Evolutionary conservation across 164 flowering plant species (phyloP), one percentile per base, ranked within the genome.

Genomic region (Nymphaea thermarum): DNA sequence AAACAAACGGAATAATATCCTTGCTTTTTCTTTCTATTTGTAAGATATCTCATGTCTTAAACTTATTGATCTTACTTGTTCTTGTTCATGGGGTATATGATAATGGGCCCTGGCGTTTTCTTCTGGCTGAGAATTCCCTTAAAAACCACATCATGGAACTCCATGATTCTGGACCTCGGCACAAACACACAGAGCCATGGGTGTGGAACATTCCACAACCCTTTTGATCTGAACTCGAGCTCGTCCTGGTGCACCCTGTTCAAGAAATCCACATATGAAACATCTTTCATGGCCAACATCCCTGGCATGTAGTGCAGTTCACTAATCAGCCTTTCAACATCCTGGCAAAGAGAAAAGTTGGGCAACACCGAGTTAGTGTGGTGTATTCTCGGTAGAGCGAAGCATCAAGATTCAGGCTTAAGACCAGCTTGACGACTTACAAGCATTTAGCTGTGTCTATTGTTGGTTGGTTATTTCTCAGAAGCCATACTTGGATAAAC

Each of bases 181-280:
- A 92, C 71, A 17, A 88, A 87, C 51, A 92, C 79, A 69, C 86
- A 90, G 16, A 92, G 77, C 98, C 98, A 93, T 72, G 98, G 98
- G 74, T 90, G 98, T 51, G 96, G 96, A 69, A 89, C 87, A 15
- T 91, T 88, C 96, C 93, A 89, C 5, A 77, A 69, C n/a, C 93
- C 95, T 77, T 80, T 70, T 6, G 83, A 67, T 43, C 79, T 74
- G 43, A 86, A 92, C 66, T 80, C 67, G 42, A 79, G 43, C 77
- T 90, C 96, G 66, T 82, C 87, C 2, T 51, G 73, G 67, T 82
- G 73, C 3, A 88, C 96, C 70, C 98, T 76, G 63, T 84, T 65
- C 6, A 90, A 74, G 70, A 93, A 93, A 15, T 88, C 87, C 0
- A 82, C 72, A 16, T 74, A 81, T 0, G 82, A 25, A 3, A 82